Evolutionary conservation across 2,329 filamentous ascomycete species (phyloP).

Genomic region (Pseudomassariella vexata): DNA sequence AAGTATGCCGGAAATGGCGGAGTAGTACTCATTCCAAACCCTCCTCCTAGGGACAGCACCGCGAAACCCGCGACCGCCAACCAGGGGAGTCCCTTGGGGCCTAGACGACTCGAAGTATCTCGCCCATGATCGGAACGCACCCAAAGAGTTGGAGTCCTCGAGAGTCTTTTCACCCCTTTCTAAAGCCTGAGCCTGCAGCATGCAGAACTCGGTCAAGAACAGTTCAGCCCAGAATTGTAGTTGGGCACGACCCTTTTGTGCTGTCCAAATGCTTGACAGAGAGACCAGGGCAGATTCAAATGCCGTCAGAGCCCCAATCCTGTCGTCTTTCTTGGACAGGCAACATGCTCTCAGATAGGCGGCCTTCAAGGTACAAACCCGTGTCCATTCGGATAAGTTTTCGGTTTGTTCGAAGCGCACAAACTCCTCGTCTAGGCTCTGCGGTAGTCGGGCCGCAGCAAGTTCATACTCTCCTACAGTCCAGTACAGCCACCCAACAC

Average conservation of each 20-base stretch:
- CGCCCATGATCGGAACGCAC: slow-evolving; percentile 61
- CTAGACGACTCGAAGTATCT: slow-evolving; percentile 57
- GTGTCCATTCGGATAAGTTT: slow-evolving; percentile 67
- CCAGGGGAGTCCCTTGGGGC: slow-evolving; percentile 32
- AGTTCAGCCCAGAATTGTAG: slow-evolving; percentile 74
- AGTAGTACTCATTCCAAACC: slow-evolving; percentile 84
- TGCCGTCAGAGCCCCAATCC: slow-evolving; percentile 56
- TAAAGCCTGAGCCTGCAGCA: slow-evolving; percentile 58
- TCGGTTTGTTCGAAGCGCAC: slow-evolving; percentile 45
- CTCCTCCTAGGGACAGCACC: slow-evolving; percentile 56
- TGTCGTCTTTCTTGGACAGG: slow-evolving; percentile 41
- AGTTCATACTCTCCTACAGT: slow-evolving; percentile 62
- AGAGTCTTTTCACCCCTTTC: slow-evolving; percentile 45
- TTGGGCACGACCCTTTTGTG: slow-evolving; percentile 54
- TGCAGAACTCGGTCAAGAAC: slow-evolving; percentile 68
- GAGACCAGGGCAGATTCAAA: slow-evolving; percentile 63
- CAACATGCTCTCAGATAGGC: slow-evolving; percentile 70
- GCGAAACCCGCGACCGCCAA: slow-evolving; percentile 52
- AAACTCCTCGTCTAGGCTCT: slow-evolving; percentile 51
- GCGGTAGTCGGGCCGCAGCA: slow-evolving; percentile 57
- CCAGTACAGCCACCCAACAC: slow-evolving; percentile 82
- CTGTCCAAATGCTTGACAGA: slow-evolving; percentile 46
- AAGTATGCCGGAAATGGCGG: slow-evolving; percentile 69
- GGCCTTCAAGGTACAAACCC: slow-evolving; percentile 73
- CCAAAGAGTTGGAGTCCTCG: slow-evolving; percentile 46